phyloP scores from a whole-genome alignment of 2,329 filamentous ascomycete species.

The Tolypocladium amazonense region DNA sequence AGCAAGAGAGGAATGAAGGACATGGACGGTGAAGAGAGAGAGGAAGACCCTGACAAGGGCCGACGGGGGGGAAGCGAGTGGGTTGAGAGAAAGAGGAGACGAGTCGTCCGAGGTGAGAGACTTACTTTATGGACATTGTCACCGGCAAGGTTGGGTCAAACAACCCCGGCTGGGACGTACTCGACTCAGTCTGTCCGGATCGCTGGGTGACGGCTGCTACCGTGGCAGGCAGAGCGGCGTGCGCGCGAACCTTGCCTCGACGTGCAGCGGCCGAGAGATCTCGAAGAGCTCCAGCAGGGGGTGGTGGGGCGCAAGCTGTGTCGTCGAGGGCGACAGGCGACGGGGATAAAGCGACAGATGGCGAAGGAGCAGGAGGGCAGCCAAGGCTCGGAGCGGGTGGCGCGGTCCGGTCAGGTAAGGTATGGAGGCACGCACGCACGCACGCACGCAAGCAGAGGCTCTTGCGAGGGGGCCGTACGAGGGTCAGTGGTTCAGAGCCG shows the following conservation, averaged over 20 bases:
- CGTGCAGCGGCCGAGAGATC: not conserved
- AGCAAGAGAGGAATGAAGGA: conserved; percentile 6
- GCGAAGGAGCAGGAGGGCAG: not conserved
- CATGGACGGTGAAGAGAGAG: conserved; percentile 3
- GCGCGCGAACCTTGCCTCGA: not conserved
- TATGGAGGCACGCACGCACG: not conserved
- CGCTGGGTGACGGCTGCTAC: conserved; percentile 3
- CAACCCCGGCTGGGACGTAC: conserved; percentile 15
- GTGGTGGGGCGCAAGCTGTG: conserved; percentile 3
- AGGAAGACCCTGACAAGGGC: conserved; percentile 3
- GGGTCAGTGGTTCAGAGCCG: not conserved
- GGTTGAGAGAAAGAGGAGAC: conserved; percentile 4
- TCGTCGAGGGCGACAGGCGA: not conserved
- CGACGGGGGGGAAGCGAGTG: conserved; percentile 1
- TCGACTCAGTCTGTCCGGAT: conserved; percentile 9
- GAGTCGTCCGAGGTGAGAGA: conserved; percentile 11
- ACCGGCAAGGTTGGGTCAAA: conserved; percentile 20
- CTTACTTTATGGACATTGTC: conserved; percentile 47
- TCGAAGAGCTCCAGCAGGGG: not conserved
- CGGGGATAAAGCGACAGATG: not conserved
- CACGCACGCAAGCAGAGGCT: too few species aligned
- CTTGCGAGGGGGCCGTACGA: not conserved
- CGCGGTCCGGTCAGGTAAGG: not conserved
- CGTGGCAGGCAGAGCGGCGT: not conserved
- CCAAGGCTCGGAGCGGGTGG: not conserved